Base-by-base conservation (phyloP, 192 early-diverging fungal species). In the Umbelopsis sp. region DNA sequence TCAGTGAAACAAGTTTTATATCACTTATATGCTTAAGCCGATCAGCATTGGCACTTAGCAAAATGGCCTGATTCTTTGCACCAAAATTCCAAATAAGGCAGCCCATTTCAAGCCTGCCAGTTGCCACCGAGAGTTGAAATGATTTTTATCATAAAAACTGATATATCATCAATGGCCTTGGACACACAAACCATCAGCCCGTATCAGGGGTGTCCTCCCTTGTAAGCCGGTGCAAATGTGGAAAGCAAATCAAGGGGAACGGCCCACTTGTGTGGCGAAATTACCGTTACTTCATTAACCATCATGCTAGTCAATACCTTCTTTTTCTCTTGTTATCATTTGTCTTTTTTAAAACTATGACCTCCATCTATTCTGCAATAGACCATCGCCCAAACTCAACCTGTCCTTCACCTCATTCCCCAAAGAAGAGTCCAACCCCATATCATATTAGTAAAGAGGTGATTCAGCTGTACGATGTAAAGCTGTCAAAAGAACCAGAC, bases 381-480 rank as follows among this genome's bases (percentile, higher is more conserved):
- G 55, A 61, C 30, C 25, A 18, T 33, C 55, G 55, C 6, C 27
- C 55, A 61, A 61, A 61, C 55, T 61, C 55, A 8, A 61, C 55
- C 1, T 61, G 27, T n/a, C 55, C 55, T 18, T 61, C 55, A 35
- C 55, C 55, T 1, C 55, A 61, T 15, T 61, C 55, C 13, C 55
- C 55, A 33, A 61, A 61, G 27, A 61, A 61, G n/a, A 61, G 16
- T 5, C 55, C 55, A 2, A 1, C 27, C 4, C 7, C 25, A 15
- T 25, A 61, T 61, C 55, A 61, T 61, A 30, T 61, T 10, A 61
- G 55, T 30, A 61, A 61, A 13, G 55, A 61, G 55, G 55, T 61
- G 16, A 61, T 61, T n/a, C 55, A 61, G n/a, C 18, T 61, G 55
- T 61, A 61, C 55, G 55, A 61, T 16, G 55, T 61, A 35, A 61